Evolutionary conservation across 2,329 filamentous ascomycete genomes (phyloP).

Genomic region (Sphaerostilbella broomeana): DNA sequence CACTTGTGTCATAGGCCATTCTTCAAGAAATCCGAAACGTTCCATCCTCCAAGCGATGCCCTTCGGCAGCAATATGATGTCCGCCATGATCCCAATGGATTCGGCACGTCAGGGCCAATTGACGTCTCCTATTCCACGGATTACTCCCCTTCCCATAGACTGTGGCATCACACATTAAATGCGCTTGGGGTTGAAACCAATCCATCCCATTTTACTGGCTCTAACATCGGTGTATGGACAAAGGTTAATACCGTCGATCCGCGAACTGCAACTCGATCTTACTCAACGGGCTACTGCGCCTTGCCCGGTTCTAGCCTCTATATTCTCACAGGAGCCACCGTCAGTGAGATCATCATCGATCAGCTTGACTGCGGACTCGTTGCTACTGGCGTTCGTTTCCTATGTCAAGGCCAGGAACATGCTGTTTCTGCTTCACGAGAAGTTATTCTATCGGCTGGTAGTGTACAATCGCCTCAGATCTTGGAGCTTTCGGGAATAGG

Average conservation of each 20-base stretch:
- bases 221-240: conserved; percentile 43
- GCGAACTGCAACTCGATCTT: conserved; percentile 40
- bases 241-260: conserved; percentile 44
- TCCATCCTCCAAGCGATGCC: conserved; percentile 33
- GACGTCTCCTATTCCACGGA: conserved; percentile 40
- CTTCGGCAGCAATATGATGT: conserved; percentile 30
- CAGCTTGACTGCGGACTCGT: conserved; percentile 13
- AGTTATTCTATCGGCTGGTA: conserved; percentile 54
- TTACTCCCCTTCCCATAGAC: conserved; percentile 34
- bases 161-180: conserved; percentile 43
- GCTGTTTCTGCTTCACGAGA: conserved; percentile 40
- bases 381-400: conserved; percentile 30
- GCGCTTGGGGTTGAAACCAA: conserved; percentile 34
- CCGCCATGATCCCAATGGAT: conserved; percentile 31
- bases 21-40: conserved; percentile 45
- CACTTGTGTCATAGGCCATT: conserved; percentile 33
- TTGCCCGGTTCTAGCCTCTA: conserved; percentile 36
- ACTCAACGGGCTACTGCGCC: conserved; percentile 40
- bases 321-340: conserved; percentile 26
- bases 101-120: conserved; percentile 42
- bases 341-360: conserved; percentile 23
- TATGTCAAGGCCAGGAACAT: conserved; percentile 29
- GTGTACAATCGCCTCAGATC: conserved; percentile 49
- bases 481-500: conserved; percentile 59
- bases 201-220: conserved; percentile 42